Evolutionary conservation across 1,284 basidiomycete species (phyloP), one percentile per base, ranked within the genome.

Genomic region (Naganishia liquefaciens): DNA sequence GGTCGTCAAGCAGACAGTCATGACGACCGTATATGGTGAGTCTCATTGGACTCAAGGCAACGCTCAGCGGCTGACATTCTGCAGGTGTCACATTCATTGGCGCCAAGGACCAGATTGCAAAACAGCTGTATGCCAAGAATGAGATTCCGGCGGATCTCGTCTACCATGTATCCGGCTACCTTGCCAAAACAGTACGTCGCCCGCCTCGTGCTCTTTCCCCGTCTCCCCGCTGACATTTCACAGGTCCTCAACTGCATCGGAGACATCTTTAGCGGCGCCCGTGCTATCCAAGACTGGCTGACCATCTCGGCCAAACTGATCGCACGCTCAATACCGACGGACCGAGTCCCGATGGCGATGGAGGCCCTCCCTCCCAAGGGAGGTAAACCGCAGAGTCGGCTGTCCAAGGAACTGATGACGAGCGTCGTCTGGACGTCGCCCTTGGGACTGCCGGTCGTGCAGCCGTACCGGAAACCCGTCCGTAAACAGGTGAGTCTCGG

Each of bases 1-100:
- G 79, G 88, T 98, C 27, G 95, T 99, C 71, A 99, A 99, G 83
- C 95, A 99, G 82, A 98, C 95, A 85, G 91, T 98, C 71, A 99
- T 99, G 96, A 99, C 96, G 0, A 99, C 96, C 11, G 96, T 99
- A 42, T 99, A 99, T 76, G 95, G 94, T 74, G 51, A 62, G 69
- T 66, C n/a, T 37, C n/a, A 9, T 23, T 23, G 15, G 21, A 27
- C 19, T 21, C n/a, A 46, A 27, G 21, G 46, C 1, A 25, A 19
- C 19, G 25, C n/a, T 5, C 9, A 28, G 54, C 19, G 33, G 33
- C 62, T 57, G 46, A 60, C 49, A 23, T 30, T 5, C 19, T 28
- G 37, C 55, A 73, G 74, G 76, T 49, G 95, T 99, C 25, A 99
- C 95, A 0, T 96, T 89, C 77, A 82, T 98, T 63, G 96, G 95